A percentile compares a stretch with the other conserved stretches of the same genome.
Conservation (phyloP, 257 asterid species). For the Parsonsia alboflavescens region DNA sequence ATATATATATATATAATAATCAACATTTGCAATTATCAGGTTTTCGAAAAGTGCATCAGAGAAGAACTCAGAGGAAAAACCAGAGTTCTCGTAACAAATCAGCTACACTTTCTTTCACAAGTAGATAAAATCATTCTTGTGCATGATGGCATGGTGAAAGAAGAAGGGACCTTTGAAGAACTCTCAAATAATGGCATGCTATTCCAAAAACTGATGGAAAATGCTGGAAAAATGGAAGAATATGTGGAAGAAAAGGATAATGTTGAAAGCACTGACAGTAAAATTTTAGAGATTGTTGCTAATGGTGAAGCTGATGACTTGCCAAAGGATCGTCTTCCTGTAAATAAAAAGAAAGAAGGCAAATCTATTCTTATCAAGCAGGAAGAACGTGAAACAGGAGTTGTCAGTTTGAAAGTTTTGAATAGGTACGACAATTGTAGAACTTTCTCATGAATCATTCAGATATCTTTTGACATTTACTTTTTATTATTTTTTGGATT, state of each 20-base stretch:
- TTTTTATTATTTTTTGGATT: slow-evolving; percentile 4
- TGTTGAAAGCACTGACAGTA: slow-evolving; percentile 25
- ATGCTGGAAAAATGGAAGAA: slow-evolving; percentile 98
- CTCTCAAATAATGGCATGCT: slow-evolving; percentile 72
- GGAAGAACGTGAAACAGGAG: slow-evolving; percentile 98
- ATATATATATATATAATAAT: not conserved
- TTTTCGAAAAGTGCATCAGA: slow-evolving; percentile 82
- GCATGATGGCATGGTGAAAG: slow-evolving; percentile 88
- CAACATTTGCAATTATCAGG: slow-evolving; percentile 38
- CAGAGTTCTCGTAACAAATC: slow-evolving; percentile 93
- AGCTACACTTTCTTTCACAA: slow-evolving; percentile 90
- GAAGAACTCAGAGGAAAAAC: slow-evolving; percentile 86
- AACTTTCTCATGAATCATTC: not conserved
- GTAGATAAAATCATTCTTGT: slow-evolving; percentile 91
- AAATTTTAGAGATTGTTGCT: slow-evolving; percentile 35
- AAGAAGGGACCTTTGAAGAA: slow-evolving; percentile 97
- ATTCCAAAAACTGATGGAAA: slow-evolving; percentile 90
- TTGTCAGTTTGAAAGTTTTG: slow-evolving; percentile 80
- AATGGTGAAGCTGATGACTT: slow-evolving; percentile 46
- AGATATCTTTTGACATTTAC: not conserved
- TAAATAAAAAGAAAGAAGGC: slow-evolving; percentile 52
- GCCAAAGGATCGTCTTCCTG: slow-evolving; percentile 41
- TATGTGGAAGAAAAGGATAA: slow-evolving; percentile 63
- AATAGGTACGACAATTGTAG: slow-evolving; percentile 44
- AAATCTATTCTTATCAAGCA: slow-evolving; percentile 89